These are phyloP conservation scores for Capronia epimyces DNA, from an alignment of 2,329 filamentous ascomycete genomes.

Conservation along the genomic window DNA sequence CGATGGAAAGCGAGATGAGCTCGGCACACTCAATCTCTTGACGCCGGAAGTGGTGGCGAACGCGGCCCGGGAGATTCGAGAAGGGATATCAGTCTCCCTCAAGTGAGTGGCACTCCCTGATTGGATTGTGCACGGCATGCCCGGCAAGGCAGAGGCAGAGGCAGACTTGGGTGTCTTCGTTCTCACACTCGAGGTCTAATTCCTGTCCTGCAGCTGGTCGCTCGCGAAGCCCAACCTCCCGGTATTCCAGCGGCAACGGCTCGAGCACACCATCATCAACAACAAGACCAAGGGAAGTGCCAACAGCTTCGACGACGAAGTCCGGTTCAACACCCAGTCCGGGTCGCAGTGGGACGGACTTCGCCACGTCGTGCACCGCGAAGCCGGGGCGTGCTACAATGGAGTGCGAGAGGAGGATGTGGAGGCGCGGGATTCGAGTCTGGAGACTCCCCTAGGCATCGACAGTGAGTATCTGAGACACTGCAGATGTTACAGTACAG, in stretches of 20 bases:
- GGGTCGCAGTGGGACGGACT: conserved; percentile 1
- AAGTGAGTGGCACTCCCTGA: background rate
- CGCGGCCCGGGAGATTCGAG: background rate
- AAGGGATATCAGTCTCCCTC: background rate
- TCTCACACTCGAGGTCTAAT: no score
- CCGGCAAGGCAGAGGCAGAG: no score
- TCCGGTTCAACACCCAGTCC: background rate
- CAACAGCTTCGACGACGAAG: background rate
- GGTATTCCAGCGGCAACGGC: background rate
- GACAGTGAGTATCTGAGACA: background rate
- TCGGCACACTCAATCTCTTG: background rate
- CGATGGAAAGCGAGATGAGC: background rate
- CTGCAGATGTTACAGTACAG: no score
- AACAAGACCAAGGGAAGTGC: background rate
- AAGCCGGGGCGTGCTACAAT: background rate
- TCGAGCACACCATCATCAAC: background rate
- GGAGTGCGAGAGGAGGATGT: background rate
- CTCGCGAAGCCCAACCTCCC: background rate
- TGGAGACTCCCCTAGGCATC: background rate
- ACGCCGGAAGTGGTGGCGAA: background rate
- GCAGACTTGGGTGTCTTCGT: no score
- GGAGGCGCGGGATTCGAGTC: no score
- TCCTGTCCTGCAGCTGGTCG: background rate
- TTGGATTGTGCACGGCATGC: no score
- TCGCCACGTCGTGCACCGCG: background rate